These are phyloP conservation scores for Canariomyces notabilis DNA, from an alignment of 2,329 filamentous ascomycete genomes.

Conservation along the genomic window DNA sequence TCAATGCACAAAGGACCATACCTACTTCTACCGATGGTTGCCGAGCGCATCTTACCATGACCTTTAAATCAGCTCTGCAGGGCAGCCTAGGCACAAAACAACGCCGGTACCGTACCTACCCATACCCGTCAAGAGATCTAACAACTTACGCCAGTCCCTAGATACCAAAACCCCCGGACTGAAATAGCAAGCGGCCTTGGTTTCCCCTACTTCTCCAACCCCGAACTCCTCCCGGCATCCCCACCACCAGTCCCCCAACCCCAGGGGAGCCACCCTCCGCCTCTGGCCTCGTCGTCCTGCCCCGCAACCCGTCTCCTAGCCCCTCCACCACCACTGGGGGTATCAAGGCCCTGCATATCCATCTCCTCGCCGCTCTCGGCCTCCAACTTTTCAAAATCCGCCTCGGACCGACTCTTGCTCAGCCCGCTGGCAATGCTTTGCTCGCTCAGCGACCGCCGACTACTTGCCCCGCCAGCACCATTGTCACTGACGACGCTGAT, in stretches of 20 bases:
- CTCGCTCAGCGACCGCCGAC: constrained; percentile 38
- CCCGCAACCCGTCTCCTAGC: constrained; percentile 21
- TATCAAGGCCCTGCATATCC: constrained; percentile 29
- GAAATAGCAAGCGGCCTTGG: not conserved
- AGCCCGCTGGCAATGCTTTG: constrained; percentile 59
- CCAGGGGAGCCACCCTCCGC: constrained; percentile 48
- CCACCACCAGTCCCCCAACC: constrained; percentile 34
- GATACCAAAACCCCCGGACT: not conserved
- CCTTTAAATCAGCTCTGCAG: no score
- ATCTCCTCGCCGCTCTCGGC: constrained; percentile 62
- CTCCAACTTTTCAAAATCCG: constrained; percentile 85
- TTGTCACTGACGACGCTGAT: constrained; percentile 28
- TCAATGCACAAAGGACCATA: not conserved
- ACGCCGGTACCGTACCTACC: not conserved
- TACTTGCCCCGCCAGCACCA: not conserved
- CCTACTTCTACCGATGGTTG: not conserved
- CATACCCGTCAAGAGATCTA: not conserved
- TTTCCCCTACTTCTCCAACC: constrained; percentile 32
- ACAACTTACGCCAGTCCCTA: not conserved
- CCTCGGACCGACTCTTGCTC: constrained; percentile 78
- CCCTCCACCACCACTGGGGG: not conserved
- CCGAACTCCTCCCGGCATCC: constrained; percentile 33
- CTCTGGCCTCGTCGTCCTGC: constrained; percentile 25
- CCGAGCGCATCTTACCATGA: no score
- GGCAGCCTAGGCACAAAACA: no score